Percentiles rank a stretch among this genome's conserved stretches.
Evolutionary conservation across 2,329 filamentous ascomycete genomes (phyloP).

Genomic region (Aspergillus sp.): DNA sequence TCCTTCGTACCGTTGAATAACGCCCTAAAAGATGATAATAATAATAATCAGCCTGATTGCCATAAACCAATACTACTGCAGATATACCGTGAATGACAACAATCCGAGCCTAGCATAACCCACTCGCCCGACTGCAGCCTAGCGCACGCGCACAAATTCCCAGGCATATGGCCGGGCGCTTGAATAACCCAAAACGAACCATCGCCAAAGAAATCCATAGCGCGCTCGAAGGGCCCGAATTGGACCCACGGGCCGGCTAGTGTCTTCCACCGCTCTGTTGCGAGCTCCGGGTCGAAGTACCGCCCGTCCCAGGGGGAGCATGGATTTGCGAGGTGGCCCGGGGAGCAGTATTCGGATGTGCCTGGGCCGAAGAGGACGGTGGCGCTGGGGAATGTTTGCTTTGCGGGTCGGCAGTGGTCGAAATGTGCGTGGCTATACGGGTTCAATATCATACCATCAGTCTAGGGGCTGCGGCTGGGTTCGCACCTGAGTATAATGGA

Average conservation of each 20-base stretch:
- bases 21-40: too few species aligned
- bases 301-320: neutral
- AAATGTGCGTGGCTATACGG: neutral
- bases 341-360: neutral
- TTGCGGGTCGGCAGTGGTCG: neutral
- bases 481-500: neutral
- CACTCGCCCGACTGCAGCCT: neutral
- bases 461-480: neutral
- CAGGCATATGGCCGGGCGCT: neutral
- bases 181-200: neutral
- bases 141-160: neutral
- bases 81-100: neutral
- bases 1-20: neutral
- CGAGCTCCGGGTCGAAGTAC: neutral
- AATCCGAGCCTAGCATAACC: neutral
- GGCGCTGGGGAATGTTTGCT: neutral
- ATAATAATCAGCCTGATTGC: too few species aligned
- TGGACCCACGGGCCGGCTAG: neutral
- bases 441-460: neutral
- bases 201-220: neutral
- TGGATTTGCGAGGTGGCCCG: neutral
- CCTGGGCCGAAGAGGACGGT: neutral
- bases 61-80: too few species aligned
- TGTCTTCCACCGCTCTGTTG: neutral
- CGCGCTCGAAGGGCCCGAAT: neutral